phyloP scores from a whole-genome alignment of 352 stramenopile genomes.

The Globisporangium spinosum region DNA sequence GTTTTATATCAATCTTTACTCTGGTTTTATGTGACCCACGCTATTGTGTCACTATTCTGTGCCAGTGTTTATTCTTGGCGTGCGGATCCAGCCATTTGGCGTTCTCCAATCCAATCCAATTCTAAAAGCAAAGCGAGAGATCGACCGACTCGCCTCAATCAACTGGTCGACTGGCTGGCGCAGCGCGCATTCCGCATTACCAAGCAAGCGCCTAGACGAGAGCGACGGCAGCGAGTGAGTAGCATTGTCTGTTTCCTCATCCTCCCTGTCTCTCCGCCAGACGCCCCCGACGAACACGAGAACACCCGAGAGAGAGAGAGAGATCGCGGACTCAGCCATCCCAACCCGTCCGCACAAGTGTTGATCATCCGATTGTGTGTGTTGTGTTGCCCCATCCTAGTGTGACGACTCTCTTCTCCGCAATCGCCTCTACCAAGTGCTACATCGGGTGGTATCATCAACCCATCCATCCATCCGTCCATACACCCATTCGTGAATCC shows the following conservation, averaged over 20 bases:
- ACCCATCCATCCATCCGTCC: neutral
- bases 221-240: conserved; percentile 7
- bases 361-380: conserved; percentile 17
- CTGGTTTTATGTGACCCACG: neutral
- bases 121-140: neutral
- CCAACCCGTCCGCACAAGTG: neutral
- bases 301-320: neutral
- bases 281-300: neutral
- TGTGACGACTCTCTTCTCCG: conserved; percentile 7
- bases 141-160: neutral
- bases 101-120: neutral
- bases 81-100: conserved; percentile 2
- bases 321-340: neutral
- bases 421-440: neutral
- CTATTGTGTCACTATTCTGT: neutral
- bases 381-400: conserved; percentile 18
- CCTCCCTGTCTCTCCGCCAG: neutral
- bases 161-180: conserved; percentile 1
- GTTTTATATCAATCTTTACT: neutral
- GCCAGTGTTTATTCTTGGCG: conserved; percentile 1
- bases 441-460: neutral
- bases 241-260: neutral
- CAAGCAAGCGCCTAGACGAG: neutral
- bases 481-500: neutral
- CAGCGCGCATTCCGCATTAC: neutral